These are phyloP conservation scores for Trypanosoma cruzi DNA, from an alignment of 208 protist species.

Conservation along the genomic window DNA sequence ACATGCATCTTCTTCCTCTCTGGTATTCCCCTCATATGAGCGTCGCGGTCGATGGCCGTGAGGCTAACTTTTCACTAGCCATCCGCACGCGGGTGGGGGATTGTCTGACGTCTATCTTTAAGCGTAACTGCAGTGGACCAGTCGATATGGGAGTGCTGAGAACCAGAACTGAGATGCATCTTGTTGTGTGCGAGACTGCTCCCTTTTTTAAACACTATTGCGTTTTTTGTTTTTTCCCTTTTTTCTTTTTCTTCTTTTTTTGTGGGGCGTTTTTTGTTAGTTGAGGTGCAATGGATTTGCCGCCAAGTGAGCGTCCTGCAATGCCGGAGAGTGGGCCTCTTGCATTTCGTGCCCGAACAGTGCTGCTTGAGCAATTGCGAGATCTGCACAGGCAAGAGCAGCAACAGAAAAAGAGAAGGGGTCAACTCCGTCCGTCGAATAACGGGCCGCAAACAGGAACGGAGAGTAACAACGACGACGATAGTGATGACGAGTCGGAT, in stretches of 20 bases:
- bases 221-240: not conserved
- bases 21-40: no score
- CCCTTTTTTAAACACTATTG: no score
- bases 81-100: no score
- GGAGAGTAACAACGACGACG: not conserved
- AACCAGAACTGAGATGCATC: not conserved
- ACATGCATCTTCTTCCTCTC: no score
- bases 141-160: no score
- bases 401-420: not conserved
- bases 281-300: not conserved
- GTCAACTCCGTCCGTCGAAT: not conserved
- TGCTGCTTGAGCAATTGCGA: conserved; percentile 31
- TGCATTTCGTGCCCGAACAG: conserved; percentile 16
- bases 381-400: conserved; percentile 11
- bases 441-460: not conserved
- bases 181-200: no score
- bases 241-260: conserved; percentile 14
- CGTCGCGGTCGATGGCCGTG: no score
- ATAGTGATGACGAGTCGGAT: conserved; percentile 10
- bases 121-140: no score
- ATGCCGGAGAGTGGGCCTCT: conserved; percentile 7
- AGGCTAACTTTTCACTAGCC: no score
- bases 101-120: no score
- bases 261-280: not conserved
- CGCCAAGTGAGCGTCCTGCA: not conserved